Evolutionary conservation across 495 filamentous ascomycete genomes (phyloP).

Genomic region (Hypoxylon fuscum): DNA sequence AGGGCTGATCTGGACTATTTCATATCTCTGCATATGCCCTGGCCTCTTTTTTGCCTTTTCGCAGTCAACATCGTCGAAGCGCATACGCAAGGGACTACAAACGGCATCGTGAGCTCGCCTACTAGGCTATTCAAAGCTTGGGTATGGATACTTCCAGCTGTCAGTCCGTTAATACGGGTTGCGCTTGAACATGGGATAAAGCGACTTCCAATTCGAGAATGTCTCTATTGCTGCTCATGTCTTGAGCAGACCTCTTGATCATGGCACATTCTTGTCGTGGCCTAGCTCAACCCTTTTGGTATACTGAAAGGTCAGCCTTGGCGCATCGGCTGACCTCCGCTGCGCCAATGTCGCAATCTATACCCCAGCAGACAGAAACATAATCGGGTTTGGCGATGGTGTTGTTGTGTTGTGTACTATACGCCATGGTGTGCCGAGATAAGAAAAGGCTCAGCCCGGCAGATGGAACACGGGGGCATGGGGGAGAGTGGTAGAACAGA

Average conservation of each 20-base stretch:
- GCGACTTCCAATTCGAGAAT: slow-evolving; percentile 36
- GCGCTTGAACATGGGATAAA: slow-evolving; percentile 11
- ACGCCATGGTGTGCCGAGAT: slow-evolving; percentile 18
- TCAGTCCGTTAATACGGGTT: slow-evolving; percentile 1
- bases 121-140: not conserved
- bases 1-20: no score
- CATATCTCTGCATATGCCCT: no score
- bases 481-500: not conserved
- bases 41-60: no score
- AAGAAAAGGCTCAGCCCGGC: slow-evolving; percentile 27
- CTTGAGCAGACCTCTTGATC: slow-evolving; percentile 19
- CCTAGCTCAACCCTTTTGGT: slow-evolving; percentile 33
- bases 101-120: slow-evolving; percentile 5
- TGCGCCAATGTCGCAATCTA: slow-evolving; percentile 33
- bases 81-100: not conserved
- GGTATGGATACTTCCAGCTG: not conserved
- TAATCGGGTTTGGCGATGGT: slow-evolving; percentile 1
- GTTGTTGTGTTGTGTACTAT: slow-evolving; percentile 9
- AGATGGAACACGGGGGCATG: slow-evolving; percentile 22
- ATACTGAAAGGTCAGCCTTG: slow-evolving; percentile 31
- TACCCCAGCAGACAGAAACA: slow-evolving; percentile 16
- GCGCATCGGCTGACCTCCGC: slow-evolving; percentile 34
- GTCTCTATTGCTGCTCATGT: slow-evolving; percentile 13
- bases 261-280: slow-evolving; percentile 47
- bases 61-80: not conserved